Base-by-base conservation (phyloP, 768 basidiomycete species). In the Cystobasidium onofrii region DNA sequence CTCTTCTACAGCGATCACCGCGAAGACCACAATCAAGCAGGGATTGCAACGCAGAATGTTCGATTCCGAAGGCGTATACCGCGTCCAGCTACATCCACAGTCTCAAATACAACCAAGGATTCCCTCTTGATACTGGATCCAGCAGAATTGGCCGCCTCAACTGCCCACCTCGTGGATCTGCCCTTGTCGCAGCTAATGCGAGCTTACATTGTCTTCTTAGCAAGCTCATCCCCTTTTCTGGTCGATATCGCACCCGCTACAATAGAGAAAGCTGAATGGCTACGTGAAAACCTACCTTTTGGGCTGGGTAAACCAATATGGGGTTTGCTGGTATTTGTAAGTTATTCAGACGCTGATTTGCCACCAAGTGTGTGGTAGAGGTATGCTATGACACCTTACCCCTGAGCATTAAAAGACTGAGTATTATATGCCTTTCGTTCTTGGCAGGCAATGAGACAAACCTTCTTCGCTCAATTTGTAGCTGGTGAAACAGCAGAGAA, bases 381-480 rank as follows among this genome's bases (percentile, higher is more conserved):
- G n/a, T n/a, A n/a, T n/a, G n/a, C n/a, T n/a, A n/a, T n/a, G n/a
- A n/a, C n/a, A n/a, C n/a, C n/a, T n/a, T n/a, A n/a, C n/a, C n/a
- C n/a, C n/a, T n/a, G n/a, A n/a, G n/a, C n/a, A n/a, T n/a, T n/a
- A n/a, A n/a, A n/a, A n/a, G n/a, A n/a, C n/a, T n/a, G n/a, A n/a
- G n/a, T n/a, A n/a, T n/a, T n/a, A n/a, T n/a, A n/a, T n/a, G n/a
- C n/a, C n/a, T n/a, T n/a, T n/a, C n/a, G n/a, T n/a, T n/a, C n/a
- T n/a, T n/a, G n/a, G 63, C 71, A 78, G 77, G 72, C 57, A 27
- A 76, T 78, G 71, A 63, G 76, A 41, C 64, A 73, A 39, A 78
- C 78, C 20, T 78, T 78, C 72, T 78, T 76, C 71, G 29, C 29
- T 18, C 76, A 77, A 23, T 77, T 76, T 33, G 78, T 74, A 3